A percentile compares a stretch with the other conserved stretches of the same genome.
Evolutionary conservation across 352 stramenopile species (phyloP).

Genomic region (Ophiocytium majus): DNA sequence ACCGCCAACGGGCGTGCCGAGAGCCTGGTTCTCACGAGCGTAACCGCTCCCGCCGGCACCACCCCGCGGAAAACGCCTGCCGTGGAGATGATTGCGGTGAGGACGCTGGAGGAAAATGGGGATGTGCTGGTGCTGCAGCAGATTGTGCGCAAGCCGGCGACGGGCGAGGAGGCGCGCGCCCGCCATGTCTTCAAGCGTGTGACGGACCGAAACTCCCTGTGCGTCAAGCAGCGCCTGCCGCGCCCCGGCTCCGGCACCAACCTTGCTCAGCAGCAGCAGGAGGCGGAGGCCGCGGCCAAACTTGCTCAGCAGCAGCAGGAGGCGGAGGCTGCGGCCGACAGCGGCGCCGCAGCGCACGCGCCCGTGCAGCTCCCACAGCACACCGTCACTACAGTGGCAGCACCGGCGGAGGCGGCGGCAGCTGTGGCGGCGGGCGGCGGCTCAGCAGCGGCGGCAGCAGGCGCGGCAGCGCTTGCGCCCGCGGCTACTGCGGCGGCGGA

Average conservation of each 20-base stretch:
- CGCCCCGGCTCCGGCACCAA: neutral
- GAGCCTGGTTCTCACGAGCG: constrained; percentile 37
- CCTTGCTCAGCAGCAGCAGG: neutral
- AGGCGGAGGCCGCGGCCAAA: neutral
- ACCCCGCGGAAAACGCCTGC: neutral
- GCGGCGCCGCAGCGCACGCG: too few relatives aligned
- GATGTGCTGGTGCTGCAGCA: constrained; percentile 41
- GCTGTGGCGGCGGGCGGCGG: neutral
- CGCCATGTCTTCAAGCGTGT: constrained; percentile 51
- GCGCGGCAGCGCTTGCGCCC: neutral
- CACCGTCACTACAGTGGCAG: too few relatives aligned
- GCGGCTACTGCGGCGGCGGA: too few relatives aligned
- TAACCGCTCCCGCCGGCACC: constrained; percentile 19
- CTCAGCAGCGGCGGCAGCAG: neutral
- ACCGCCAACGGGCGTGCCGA: constrained; percentile 28
- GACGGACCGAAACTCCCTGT: neutral
- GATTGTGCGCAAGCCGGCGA: constrained; percentile 38
- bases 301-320: neutral
- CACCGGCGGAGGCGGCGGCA: neutral
- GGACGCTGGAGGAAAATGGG: constrained; percentile 38
- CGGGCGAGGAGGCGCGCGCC: constrained; percentile 35
- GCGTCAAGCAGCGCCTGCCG: neutral
- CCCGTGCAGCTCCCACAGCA: too few relatives aligned
- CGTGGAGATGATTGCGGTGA: constrained; percentile 47
- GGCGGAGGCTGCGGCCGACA: neutral